Evolutionary conservation across 169 alveolate genomes (phyloP), one percentile per base, ranked within the genome.

Genomic region (Plasmodium relictum): DNA sequence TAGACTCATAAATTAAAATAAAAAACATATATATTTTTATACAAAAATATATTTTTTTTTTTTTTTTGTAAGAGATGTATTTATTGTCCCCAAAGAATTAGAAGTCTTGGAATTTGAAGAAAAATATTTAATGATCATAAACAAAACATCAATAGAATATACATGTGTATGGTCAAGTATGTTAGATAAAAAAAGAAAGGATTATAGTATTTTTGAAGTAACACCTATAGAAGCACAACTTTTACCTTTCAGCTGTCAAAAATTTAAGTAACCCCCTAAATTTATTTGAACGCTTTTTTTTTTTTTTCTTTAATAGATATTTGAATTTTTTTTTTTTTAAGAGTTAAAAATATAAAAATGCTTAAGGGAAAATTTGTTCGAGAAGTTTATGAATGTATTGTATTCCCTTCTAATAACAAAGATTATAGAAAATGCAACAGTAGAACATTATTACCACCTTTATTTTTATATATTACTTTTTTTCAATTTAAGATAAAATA

Each of bases 371-470:
- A 62, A 69, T 80, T 66, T 48, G 56, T 41, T 20, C 48, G 70
- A 44, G 90, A 80, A 80, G 31, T 62, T 45, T 62, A 68, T 63
- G 90, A 80, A 80, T 80, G 90, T 50, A 54, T 66, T 80, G 70
- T 80, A 2, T 80, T 80, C 39, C 90, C 90, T 9, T 80, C 90
- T 26, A 80, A 80, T 72, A 80, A 80, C 80, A 80, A 71, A 61
- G 90, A 80, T 48, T 80, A 80, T 18, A 80, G 70, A 61, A 83
- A 83, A 45, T 83, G 91, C 26, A 83, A 83, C 41, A 83, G 91
- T 62, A 68, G 54, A 42, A 83, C 91, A 62, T 83, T 83, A 71
- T 68, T 83, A 56, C 73, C 85, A 56, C 91, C 91, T 8, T 42
- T 69, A 26, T 83, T 83, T 61, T 48, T 83, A 69, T 83, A 83